Evolutionary conservation across 805 yeast genomes (phyloP), one percentile per base, ranked within the genome.

Genomic region (Kluyveromyces lactis): DNA sequence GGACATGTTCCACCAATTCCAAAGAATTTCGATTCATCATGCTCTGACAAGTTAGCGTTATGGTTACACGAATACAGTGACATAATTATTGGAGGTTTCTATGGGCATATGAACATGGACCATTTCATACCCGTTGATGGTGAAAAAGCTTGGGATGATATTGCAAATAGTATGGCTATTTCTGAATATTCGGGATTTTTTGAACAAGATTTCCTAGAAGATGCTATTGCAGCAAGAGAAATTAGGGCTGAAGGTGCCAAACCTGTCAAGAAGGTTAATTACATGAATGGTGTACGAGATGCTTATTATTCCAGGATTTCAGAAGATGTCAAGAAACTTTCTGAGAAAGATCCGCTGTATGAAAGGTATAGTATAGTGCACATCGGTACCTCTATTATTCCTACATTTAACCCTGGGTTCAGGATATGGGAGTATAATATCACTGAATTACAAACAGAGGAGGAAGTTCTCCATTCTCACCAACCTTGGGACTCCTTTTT

Each of bases 1-100:
- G 95, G 95, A 4, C 95, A 86, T 64, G 95, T 86, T 12, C 95
- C 95, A 3, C 94, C 95, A 4, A 74, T 80, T 34, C 77, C 78
- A 18, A 85, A 85, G 57, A 86, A 86, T 56, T 76, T 73, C 44
- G 94, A 86, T 51, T 66, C 71, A 15, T 68, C 80, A 31, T 86
- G 95, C 54, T 77, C 74, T 48, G 67, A 86, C 36, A 85, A 85
- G 58, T 81, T 77, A 59, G 73, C 82, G 18, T 69, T 78, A n/a
- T 86, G 95, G 95, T 62, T 78, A 26, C 76, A 84, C 51, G 95
- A 85, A 55, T 86, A 81, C 55, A 68, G 94, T 47, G 95, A 86
- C 56, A 73, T 86, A 30, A 81, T 86, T 19, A 68, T 86, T 45
- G 95, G 95, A 15, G 86, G 89, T 9, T 62, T 86, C 23, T 86